phyloP scores from a whole-genome alignment of 345 rosid species.

The Eutrema yunnanense region DNA sequence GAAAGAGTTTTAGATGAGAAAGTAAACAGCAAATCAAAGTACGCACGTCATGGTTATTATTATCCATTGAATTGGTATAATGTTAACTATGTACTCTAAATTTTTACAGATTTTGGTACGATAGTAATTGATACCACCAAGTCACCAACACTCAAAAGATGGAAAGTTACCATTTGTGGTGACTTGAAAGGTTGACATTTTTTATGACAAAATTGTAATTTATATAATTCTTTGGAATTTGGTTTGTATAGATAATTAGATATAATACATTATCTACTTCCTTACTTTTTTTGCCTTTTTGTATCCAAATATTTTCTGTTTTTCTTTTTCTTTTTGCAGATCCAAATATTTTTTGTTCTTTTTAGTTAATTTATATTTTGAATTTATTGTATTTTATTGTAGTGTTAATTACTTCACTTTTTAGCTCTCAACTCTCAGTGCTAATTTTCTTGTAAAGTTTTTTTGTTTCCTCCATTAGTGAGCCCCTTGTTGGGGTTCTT shows the following conservation, averaged over 20 bases:
- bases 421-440: not conserved
- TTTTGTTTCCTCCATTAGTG: no score
- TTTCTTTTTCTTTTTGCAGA: no score
- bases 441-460: not conserved
- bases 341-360: not conserved
- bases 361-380: not conserved
- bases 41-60: slow-evolving; percentile 18
- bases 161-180: not conserved
- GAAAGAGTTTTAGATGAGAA: slow-evolving; percentile 2
- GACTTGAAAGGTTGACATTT: not conserved
- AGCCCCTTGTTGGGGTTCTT: no score
- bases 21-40: not conserved
- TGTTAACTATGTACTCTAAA: not conserved
- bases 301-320: not conserved
- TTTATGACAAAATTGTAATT: not conserved
- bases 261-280: not conserved
- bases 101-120: not conserved
- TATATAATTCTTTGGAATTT: not conserved
- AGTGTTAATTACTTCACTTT: not conserved
- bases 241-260: not conserved
- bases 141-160: not conserved
- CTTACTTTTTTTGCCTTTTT: not conserved
- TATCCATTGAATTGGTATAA: not conserved
- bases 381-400: not conserved
- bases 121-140: not conserved